A percentile compares a stretch with the other conserved stretches of the same genome.
Conservation (phyloP, 169 alveolate species). For the Cryptosporidium parvum region DNA sequence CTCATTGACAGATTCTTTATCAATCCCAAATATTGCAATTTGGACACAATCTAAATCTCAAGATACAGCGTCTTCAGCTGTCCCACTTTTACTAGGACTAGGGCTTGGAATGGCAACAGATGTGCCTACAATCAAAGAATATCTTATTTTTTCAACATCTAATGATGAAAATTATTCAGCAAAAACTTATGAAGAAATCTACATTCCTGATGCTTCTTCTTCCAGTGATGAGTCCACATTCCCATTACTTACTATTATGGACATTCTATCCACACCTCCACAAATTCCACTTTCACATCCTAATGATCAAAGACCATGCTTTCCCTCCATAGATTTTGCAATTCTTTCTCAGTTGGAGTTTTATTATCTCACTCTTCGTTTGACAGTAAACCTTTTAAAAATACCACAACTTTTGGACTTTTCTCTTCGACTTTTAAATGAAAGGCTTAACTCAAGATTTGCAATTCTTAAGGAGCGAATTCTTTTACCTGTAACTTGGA, state of each 20-base stretch:
- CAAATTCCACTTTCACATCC: conserved; percentile 61
- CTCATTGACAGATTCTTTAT: background rate
- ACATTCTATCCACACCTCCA: conserved; percentile 47
- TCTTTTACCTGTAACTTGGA: conserved; percentile 57
- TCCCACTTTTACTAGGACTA: conserved; percentile 59
- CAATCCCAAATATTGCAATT: conserved; percentile 2
- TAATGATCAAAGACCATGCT: conserved; percentile 21
- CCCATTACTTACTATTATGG: conserved; percentile 71
- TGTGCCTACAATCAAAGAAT: conserved; percentile 63
- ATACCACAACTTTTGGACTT: conserved; percentile 64
- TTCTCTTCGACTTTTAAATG: conserved; percentile 16
- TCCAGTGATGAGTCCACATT: conserved; percentile 23
- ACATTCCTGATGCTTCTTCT: conserved; percentile 55
- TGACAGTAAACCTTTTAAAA: conserved; percentile 35
- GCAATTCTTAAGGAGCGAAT: conserved; percentile 46
- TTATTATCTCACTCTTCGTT: conserved; percentile 39
- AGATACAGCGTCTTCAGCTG: conserved; percentile 41
- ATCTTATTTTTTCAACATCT: conserved; percentile 10
- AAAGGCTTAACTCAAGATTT: conserved; percentile 28
- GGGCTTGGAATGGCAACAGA: conserved; percentile 49
- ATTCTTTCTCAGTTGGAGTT: conserved; percentile 59
- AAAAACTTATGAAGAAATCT: conserved; percentile 56
- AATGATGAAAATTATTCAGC: conserved; percentile 12
- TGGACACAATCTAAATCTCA: background rate
- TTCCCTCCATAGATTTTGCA: conserved; percentile 58